These are phyloP conservation scores for Ormosia semicastrata DNA, from an alignment of 306 rosid species.

Conservation along the genomic window DNA sequence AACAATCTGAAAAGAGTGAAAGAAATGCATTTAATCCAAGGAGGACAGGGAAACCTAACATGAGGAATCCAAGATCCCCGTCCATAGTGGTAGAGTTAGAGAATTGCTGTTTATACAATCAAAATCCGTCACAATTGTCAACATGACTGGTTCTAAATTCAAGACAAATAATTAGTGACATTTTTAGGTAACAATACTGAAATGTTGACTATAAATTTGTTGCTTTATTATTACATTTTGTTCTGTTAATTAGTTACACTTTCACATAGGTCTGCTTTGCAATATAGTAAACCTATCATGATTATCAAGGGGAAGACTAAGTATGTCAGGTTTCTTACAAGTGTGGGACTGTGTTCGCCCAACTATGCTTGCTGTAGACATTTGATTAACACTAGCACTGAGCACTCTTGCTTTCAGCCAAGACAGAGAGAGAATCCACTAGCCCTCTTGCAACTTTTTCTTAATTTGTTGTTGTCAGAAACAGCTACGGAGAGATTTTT, in stretches of 20 bases:
- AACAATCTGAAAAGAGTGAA: neutral
- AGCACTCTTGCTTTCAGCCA: no score
- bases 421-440: no score
- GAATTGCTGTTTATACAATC: neutral
- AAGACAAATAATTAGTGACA: neutral
- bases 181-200: neutral
- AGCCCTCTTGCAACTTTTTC: no score
- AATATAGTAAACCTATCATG: neutral
- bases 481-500: no score
- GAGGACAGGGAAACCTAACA: neutral
- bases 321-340: neutral
- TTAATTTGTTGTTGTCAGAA: no score
- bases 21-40: neutral
- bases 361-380: no score
- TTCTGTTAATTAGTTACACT: neutral
- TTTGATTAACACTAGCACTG: no score
- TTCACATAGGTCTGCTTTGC: neutral
- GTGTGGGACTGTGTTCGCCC: neutral
- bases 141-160: neutral
- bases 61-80: slow-evolving; percentile 23
- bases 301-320: neutral
- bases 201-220: slow-evolving; percentile 7
- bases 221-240: neutral
- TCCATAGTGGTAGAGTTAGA: neutral
- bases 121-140: neutral